Evolutionary conservation across 2,329 filamentous ascomycete genomes (phyloP).

Genomic region (Cyclaneusma minus): DNA sequence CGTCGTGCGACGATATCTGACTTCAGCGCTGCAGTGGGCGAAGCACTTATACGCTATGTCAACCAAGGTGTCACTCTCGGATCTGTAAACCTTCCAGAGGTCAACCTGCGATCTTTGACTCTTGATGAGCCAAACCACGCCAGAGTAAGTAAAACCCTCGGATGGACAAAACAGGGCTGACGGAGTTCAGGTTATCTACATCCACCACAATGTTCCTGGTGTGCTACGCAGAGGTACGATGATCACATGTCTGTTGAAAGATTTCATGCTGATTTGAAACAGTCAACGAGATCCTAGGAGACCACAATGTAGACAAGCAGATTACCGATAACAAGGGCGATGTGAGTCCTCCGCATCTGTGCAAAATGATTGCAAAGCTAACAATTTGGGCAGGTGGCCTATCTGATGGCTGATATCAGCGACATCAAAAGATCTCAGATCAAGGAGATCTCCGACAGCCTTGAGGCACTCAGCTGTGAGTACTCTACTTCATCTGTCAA

Average conservation of each 20-base stretch:
- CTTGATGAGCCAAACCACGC: constrained; percentile 81
- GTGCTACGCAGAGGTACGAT: constrained; percentile 69
- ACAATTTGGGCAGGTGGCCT: constrained; percentile 48
- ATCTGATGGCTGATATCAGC: constrained; percentile 96
- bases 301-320: constrained; percentile 98
- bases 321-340: constrained; percentile 93
- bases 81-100: constrained; percentile 94
- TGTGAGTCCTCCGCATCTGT: constrained; percentile 26
- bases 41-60: constrained; percentile 82
- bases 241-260: not conserved
- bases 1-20: constrained; percentile 2
- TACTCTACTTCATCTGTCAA: constrained; percentile 8
- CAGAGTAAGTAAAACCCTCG: constrained; percentile 35
- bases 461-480: constrained; percentile 71
- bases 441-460: constrained; percentile 67
- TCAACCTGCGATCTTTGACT: constrained; percentile 76
- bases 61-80: constrained; percentile 87
- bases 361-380: constrained; percentile 6
- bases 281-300: constrained; percentile 88
- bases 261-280: constrained; percentile 2
- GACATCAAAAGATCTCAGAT: constrained; percentile 68
- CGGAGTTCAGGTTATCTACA: constrained; percentile 61
- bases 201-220: constrained; percentile 92
- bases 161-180: constrained; percentile 9
- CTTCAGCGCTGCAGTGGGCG: constrained; percentile 41